Base-by-base conservation (phyloP, 352 stramenopile species). In the Pythium chondricola region DNA sequence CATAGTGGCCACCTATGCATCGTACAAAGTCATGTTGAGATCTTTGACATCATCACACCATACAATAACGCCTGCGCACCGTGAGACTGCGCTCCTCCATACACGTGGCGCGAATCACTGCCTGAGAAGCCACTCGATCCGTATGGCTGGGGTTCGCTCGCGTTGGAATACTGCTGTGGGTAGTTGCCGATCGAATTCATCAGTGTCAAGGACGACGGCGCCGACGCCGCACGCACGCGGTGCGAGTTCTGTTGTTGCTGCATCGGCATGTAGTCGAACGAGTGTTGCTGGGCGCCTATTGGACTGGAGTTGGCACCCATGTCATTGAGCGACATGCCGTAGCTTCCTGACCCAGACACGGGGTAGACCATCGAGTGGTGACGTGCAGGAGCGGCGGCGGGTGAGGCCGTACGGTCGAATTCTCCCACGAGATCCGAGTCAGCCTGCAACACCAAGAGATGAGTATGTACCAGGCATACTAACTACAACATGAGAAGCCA, bases 341-440 rank as follows among this genome's bases (percentile, higher is more conserved):
- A n/a, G n/a, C 29, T 33, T 13, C 29, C 29, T 8, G 29, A 33
- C 3, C 35, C 21, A 3, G 56, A 56, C 7, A 82, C 52, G 8
- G 69, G 63, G 36, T 74, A 79, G 11, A 61, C 78, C 52, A 56
- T 56, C 24, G 52, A 83, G 58, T 61, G 74, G 46, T 56, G 67
- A n/a, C 71, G 70, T 38, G 40, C 60, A 27, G 71, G 53, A 9
- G 46, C 11, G 30, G 22, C 46, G 6, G 36, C 37, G 7, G 57
- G 58, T 9, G 73, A 65, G 3, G 44, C 26, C 2, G 37, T 42
- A 2, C 72, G 71, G 0, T 84, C 71, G 48, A 85, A 88, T 24
- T 84, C 73, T 2, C 68, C 18, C 17, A 69, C 48, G 20, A 65
- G 17, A 20, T 65, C 56, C 13, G 43, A 46, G 2, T 69, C 35